phyloP scores from a whole-genome alignment of 495 filamentous ascomycete genomes.

The Friedmanniomyces simplex region DNA sequence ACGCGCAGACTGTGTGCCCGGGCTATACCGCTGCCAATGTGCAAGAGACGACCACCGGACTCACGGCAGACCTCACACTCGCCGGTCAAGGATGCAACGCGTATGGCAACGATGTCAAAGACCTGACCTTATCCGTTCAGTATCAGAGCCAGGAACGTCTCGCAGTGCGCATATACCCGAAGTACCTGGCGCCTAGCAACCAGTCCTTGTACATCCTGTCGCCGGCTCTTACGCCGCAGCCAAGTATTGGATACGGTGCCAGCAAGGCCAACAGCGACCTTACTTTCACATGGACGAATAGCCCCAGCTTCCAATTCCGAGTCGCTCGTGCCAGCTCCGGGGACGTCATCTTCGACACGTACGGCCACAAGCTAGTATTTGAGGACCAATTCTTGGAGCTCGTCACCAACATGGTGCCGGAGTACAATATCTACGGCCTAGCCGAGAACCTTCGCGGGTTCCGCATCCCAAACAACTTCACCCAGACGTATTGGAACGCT shows the following conservation, averaged over 20 bases:
- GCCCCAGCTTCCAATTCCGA: slow-evolving; percentile 18
- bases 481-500: slow-evolving; percentile 20
- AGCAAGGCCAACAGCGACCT: slow-evolving; percentile 14
- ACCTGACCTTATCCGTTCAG: slow-evolving; percentile 11
- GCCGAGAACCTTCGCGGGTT: slow-evolving; percentile 48
- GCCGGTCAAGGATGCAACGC: slow-evolving; percentile 12
- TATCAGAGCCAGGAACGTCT: slow-evolving; percentile 19
- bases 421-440: slow-evolving; percentile 19
- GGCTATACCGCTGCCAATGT: slow-evolving; percentile 16
- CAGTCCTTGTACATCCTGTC: slow-evolving; percentile 17
- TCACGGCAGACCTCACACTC: slow-evolving; percentile 13
- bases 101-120: slow-evolving; percentile 11
- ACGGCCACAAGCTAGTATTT: slow-evolving; percentile 16
- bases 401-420: slow-evolving; percentile 16
- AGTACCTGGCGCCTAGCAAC: slow-evolving; percentile 17
- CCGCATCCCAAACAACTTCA: slow-evolving; percentile 16
- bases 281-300: slow-evolving; percentile 17
- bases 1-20: slow-evolving; percentile 13
- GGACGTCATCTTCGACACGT: slow-evolving; percentile 20
- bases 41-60: background rate
- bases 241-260: slow-evolving; percentile 4
- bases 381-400: slow-evolving; percentile 21
- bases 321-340: slow-evolving; percentile 5
- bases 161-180: slow-evolving; percentile 17
- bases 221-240: slow-evolving; percentile 2